These are phyloP conservation scores for Phytophthora pseudosyringae DNA, from an alignment of 352 stramenopile genomes.

Conservation along the genomic window DNA sequence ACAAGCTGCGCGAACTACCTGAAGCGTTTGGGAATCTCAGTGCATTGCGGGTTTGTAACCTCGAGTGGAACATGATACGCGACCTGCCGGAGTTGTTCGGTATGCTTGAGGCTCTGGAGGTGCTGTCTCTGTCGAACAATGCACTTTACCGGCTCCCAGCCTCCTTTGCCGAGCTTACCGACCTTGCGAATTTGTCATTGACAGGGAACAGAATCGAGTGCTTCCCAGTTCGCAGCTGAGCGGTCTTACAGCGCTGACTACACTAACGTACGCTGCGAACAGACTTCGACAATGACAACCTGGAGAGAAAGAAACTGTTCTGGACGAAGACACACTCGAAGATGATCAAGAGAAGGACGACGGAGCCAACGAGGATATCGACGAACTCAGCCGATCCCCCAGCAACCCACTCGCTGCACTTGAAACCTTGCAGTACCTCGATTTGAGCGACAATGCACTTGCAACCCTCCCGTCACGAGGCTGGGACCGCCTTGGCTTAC, in stretches of 20 bases:
- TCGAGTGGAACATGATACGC: slow-evolving; percentile 43
- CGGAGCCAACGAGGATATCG: not conserved
- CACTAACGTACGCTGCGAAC: slow-evolving; percentile 55
- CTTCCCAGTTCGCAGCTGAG: slow-evolving; percentile 42
- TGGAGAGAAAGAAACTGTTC: slow-evolving; percentile 8
- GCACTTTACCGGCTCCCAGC: slow-evolving; percentile 46
- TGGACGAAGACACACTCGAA: slow-evolving; percentile 15
- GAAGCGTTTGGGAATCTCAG: slow-evolving; percentile 55
- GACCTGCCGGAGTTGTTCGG: slow-evolving; percentile 55
- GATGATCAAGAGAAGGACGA: slow-evolving; percentile 9
- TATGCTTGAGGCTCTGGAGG: slow-evolving; percentile 29
- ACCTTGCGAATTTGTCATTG: slow-evolving; percentile 50
- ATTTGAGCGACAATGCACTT: slow-evolving; percentile 58
- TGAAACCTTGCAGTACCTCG: slow-evolving; percentile 40
- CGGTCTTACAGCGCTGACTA: slow-evolving; percentile 28
- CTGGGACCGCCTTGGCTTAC: slow-evolving; percentile 33
- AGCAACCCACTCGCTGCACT: slow-evolving; percentile 40
- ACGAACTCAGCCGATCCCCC: not conserved
- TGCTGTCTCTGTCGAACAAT: slow-evolving; percentile 50
- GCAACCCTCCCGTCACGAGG: slow-evolving; percentile 29
- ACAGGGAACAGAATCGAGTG: slow-evolving; percentile 54
- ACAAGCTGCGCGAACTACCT: slow-evolving; percentile 50
- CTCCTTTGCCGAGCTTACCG: slow-evolving; percentile 45
- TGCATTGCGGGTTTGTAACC: slow-evolving; percentile 45
- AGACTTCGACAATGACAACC: slow-evolving; percentile 44